These are phyloP conservation scores for Cercospora zeina DNA, from an alignment of 2,329 filamentous ascomycete genomes.

Conservation along the genomic window DNA sequence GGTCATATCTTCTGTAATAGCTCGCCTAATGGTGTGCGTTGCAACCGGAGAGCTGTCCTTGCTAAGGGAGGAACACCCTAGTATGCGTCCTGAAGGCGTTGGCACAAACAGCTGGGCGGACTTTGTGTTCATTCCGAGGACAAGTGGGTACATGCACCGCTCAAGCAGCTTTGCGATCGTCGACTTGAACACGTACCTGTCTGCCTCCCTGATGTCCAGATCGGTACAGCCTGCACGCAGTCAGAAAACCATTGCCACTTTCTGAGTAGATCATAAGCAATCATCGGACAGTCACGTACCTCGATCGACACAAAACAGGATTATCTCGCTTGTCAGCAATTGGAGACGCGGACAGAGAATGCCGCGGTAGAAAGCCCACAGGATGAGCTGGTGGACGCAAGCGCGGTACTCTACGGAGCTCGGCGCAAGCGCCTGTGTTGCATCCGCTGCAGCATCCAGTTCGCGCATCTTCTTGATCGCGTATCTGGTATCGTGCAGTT, in stretches of 20 bases:
- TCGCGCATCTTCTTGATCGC: slow-evolving; percentile 8
- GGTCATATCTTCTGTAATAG: slow-evolving; percentile 14
- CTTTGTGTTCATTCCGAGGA: slow-evolving; percentile 1
- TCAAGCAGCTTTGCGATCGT: slow-evolving; percentile 9
- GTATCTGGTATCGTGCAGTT: slow-evolving; percentile 7
- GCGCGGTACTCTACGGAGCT: slow-evolving; percentile 14
- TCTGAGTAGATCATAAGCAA: not conserved
- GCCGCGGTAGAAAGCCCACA: slow-evolving; percentile 12
- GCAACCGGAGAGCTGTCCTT: slow-evolving; percentile 2
- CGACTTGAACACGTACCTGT: not conserved
- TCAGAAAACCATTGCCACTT: not conserved
- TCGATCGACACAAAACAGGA: slow-evolving; percentile 5
- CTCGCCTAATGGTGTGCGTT: slow-evolving; percentile 9
- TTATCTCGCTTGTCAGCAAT: slow-evolving; percentile 7
- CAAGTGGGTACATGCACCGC: slow-evolving; percentile 12
- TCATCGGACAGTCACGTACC: not conserved
- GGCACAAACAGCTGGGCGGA: not conserved
- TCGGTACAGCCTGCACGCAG: not conserved
- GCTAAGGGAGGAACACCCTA: slow-evolving; percentile 9
- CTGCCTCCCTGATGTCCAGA: not conserved
- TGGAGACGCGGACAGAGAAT: slow-evolving; percentile 7
- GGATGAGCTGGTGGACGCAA: slow-evolving; percentile 1
- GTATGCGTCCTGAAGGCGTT: slow-evolving; percentile 10
- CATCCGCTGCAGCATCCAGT: not conserved
- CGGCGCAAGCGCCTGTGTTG: not conserved